Evolutionary conservation across 139 green algal species (phyloP).

Genomic region (Tetradesmus lagerheimii): DNA sequence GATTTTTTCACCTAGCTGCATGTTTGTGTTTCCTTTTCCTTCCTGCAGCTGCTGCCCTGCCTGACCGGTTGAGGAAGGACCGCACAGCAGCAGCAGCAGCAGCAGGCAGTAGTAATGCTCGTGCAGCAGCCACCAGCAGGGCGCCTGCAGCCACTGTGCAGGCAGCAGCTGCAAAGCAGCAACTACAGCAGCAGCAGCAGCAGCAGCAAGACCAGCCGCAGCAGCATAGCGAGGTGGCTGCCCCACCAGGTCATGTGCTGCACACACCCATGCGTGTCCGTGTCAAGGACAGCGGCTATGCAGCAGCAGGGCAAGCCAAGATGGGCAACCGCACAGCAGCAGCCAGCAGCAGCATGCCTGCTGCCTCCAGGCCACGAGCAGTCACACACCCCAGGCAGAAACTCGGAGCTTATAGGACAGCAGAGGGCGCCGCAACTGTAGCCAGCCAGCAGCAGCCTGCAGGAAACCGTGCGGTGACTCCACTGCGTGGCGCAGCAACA

Average conservation of each 20-base stretch:
- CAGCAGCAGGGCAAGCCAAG: neutral
- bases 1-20: too few relatives aligned
- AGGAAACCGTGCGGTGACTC: neutral
- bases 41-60: neutral
- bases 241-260: neutral
- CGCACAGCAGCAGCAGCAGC: neutral
- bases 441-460: neutral
- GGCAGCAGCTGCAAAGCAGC: neutral
- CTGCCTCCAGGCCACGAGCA: neutral
- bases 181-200: constrained; percentile 3
- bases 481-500: neutral
- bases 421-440: neutral
- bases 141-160: neutral
- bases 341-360: constrained; percentile 17
- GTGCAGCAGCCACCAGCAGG: neutral
- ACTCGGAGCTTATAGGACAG: neutral
- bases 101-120: neutral
- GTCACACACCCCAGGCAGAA: constrained; percentile 25
- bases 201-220: constrained; percentile 12
- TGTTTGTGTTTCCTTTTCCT: neutral
- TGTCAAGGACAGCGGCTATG: neutral
- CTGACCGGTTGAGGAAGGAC: neutral
- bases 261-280: constrained; percentile 13
- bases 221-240: neutral
- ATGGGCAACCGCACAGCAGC: neutral